phyloP scores from a whole-genome alignment of 768 basidiomycete genomes.

The Rickenella mellea region DNA sequence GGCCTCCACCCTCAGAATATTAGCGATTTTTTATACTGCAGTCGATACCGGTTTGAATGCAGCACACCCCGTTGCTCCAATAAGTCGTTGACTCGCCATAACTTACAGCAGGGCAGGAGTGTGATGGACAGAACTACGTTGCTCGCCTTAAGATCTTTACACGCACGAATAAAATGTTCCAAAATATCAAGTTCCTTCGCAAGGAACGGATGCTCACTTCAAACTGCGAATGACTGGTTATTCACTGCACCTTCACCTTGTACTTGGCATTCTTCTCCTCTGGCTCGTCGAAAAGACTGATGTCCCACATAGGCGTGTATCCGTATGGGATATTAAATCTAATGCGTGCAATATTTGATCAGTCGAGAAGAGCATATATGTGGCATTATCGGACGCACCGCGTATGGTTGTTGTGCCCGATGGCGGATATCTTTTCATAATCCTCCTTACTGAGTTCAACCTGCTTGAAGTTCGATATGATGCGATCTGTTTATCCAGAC shows the following conservation, averaged over 20 bases:
- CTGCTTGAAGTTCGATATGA: constrained; percentile 72
- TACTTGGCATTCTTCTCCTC: constrained; percentile 34
- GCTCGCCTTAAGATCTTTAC: too few relatives aligned
- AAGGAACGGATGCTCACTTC: too few relatives aligned
- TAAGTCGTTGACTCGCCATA: too few relatives aligned
- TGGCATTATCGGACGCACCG: constrained; percentile 15
- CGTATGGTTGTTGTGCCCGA: constrained; percentile 39
- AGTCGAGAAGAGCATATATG: background rate
- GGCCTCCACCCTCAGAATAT: too few relatives aligned
- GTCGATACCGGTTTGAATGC: too few relatives aligned
- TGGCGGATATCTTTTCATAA: constrained; percentile 44
- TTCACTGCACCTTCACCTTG: constrained; percentile 22
- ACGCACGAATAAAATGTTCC: too few relatives aligned
- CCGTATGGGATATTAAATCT: constrained; percentile 59
- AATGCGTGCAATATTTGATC: constrained; percentile 6
- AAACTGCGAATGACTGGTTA: too few relatives aligned
- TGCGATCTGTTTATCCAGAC: constrained; percentile 33
- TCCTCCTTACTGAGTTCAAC: constrained; percentile 58
- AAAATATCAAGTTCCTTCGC: too few relatives aligned
- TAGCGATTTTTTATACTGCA: too few relatives aligned
- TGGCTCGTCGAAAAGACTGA: constrained; percentile 61
- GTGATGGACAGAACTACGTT: too few relatives aligned
- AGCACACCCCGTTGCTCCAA: too few relatives aligned
- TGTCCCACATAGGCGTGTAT: constrained; percentile 57
- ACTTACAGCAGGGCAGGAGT: too few relatives aligned